Base-by-base conservation (phyloP, 352 stramenopile genomes). In the Pythium brachiatum region DNA sequence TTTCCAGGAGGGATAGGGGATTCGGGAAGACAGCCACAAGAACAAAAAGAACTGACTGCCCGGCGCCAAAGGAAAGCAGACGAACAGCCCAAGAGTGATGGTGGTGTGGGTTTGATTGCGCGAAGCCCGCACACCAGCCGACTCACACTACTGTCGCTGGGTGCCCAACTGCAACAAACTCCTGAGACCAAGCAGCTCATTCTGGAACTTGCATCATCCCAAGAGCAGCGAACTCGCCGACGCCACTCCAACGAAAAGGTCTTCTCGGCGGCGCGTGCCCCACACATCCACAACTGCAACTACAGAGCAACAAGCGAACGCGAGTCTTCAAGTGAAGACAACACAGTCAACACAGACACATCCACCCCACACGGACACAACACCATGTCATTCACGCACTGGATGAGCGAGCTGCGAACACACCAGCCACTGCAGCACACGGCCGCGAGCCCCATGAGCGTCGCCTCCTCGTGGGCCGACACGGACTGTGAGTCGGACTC, bases 401-500 rank as follows among this genome's bases (percentile, higher is more conserved):
- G 76, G 76, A n/a, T n/a, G n/a, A n/a, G n/a, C n/a, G n/a, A n/a
- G n/a, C n/a, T n/a, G n/a, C n/a, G n/a, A n/a, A n/a, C n/a, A n/a
- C n/a, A 34, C 29, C 29, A 34, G 29, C 29, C 5, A 34, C 29
- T 34, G 29, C 29, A 34, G n/a, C n/a, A n/a, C n/a, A n/a, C n/a
- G n/a, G n/a, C n/a, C n/a, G n/a, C n/a, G 6, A 43, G 53, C 53
- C 62, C 63, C 29, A 27, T 47, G 20, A 83, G 77, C 57, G 34
- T 70, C 26, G 57, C 75, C n/a, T 86, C 77, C 12, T 88, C 80
- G 12, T 86, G 75, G 68, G 73, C 73, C 52, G 80, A 88, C 61
- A 89, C 80, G 26, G 70, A 78, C 57, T 73, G 64, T 43, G 70
- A 81, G 46, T 75, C 67, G n/a, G 77, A 89, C 61, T 81, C 66